Conservation (phyloP, 352 stramenopile genomes). For the Phytopythium delawarense region DNA sequence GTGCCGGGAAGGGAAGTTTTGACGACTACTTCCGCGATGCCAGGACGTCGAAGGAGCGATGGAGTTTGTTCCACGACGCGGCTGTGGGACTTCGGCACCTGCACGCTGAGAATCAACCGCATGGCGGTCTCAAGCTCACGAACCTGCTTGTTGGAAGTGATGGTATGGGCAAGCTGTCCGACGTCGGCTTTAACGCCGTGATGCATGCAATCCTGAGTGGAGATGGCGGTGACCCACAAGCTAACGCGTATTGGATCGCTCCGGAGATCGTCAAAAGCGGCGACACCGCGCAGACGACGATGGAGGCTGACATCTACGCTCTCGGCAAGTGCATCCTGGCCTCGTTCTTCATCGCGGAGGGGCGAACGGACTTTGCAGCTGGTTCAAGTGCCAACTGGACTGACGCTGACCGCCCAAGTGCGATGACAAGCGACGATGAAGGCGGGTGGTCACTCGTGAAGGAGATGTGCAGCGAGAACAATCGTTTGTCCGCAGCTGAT, state of each 20-base stretch:
- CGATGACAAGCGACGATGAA: not conserved
- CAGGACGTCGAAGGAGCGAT: not conserved
- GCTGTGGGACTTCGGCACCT: not conserved
- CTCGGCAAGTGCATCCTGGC: conserved; percentile 2
- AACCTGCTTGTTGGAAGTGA: conserved; percentile 1
- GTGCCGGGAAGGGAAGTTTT: not conserved
- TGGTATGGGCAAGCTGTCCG: not conserved
- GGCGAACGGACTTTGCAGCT: not conserved
- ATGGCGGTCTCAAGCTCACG: not conserved
- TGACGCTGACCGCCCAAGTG: not conserved
- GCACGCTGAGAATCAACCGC: not conserved
- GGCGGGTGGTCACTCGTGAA: not conserved
- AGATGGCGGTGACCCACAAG: not conserved
- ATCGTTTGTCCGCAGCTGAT: not conserved
- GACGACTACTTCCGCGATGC: not conserved
- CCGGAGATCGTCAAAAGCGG: not conserved
- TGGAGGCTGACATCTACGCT: not conserved
- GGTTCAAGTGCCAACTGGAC: not conserved
- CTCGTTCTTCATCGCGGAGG: not conserved
- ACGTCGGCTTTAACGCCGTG: not conserved
- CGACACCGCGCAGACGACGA: not conserved
- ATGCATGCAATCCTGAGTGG: not conserved
- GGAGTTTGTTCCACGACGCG: not conserved
- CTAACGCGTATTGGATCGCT: not conserved
- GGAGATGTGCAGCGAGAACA: not conserved